Percentiles rank a stretch among this genome's conserved stretches.
phyloP scores from a whole-genome alignment of 2,329 filamentous ascomycete species.

The Ophiostoma sp. region DNA sequence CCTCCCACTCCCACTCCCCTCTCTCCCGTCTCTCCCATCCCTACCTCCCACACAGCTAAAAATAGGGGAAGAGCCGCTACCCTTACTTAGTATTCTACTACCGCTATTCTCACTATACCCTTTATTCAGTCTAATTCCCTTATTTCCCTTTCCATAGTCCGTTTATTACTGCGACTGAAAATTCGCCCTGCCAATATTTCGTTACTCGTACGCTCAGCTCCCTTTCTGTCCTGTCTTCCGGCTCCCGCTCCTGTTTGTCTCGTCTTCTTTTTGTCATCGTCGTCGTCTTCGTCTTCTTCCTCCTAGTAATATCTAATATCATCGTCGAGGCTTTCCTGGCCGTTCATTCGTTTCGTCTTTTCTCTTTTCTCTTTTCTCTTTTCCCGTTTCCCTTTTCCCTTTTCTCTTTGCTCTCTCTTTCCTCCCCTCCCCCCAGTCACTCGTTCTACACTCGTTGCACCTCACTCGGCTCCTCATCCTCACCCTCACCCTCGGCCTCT shows the following conservation, averaged over 20 bases:
- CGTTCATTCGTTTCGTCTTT: constrained; percentile 2
- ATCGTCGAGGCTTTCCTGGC: background rate
- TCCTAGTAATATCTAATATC: background rate
- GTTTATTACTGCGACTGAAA: background rate
- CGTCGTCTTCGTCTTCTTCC: background rate
- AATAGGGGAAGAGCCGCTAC: background rate
- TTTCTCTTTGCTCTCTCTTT: background rate
- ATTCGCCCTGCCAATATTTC: background rate
- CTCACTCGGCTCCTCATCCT: background rate
- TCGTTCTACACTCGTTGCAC: background rate
- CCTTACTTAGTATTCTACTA: background rate
- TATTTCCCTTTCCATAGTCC: constrained; percentile 1
- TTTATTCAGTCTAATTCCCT: background rate
- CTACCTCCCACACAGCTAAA: background rate
- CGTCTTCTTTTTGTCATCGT: background rate
- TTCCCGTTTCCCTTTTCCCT: background rate
- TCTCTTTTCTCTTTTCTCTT: background rate
- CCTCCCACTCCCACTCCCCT: background rate
- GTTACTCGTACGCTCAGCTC: background rate
- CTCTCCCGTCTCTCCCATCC: background rate
- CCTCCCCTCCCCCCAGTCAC: background rate
- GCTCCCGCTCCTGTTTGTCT: background rate
- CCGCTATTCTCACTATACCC: constrained; percentile 3
- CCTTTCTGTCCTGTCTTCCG: background rate
- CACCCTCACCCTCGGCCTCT: background rate